phyloP scores from a whole-genome alignment of 768 basidiomycete genomes.

The Boletus vermiculosoides region DNA sequence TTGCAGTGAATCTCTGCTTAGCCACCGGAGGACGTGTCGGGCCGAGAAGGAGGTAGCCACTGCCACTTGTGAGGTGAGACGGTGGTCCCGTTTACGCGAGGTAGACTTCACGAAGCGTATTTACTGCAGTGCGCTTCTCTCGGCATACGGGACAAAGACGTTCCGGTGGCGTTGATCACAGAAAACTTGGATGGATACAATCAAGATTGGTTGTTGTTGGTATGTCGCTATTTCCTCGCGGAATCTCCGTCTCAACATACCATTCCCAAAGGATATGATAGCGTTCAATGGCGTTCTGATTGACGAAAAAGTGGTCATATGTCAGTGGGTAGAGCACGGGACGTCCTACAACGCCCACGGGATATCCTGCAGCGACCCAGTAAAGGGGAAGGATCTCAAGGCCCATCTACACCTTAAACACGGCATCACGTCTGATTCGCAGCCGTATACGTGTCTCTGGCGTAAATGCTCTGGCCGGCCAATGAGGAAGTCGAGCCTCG shows the following conservation, averaged over 20 bases:
- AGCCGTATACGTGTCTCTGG: background rate
- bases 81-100: too few relatives aligned
- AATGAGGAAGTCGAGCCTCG: constrained; percentile 7
- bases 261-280: background rate
- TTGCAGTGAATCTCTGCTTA: background rate
- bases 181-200: background rate
- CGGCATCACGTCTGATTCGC: background rate
- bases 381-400: background rate
- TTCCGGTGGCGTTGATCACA: too few relatives aligned
- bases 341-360: background rate
- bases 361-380: background rate
- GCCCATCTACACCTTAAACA: constrained; percentile 1
- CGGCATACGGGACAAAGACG: background rate
- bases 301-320: background rate
- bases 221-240: background rate
- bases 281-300: background rate
- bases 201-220: background rate
- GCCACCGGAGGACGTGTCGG: background rate
- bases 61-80: background rate
- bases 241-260: background rate
- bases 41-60: background rate
- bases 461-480: background rate
- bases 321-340: background rate
- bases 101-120: background rate
- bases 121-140: background rate